These are phyloP conservation scores for Tolypocladium capitatum DNA, from an alignment of 2,329 filamentous ascomycete species.

Conservation along the genomic window DNA sequence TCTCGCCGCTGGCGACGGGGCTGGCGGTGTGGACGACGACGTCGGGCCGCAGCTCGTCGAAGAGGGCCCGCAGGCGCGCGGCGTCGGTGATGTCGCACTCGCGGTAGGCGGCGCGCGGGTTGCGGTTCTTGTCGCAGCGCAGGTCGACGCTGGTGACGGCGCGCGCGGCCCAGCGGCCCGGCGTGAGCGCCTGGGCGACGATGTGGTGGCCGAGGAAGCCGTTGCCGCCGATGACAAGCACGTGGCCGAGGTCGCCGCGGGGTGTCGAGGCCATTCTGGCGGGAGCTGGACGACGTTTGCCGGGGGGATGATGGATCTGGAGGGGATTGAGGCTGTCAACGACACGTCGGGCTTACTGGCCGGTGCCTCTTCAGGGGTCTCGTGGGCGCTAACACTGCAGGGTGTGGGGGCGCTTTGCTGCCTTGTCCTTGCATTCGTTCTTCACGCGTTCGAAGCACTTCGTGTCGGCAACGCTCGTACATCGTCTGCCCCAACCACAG, in stretches of 20 bases:
- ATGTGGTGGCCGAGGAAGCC: constrained; percentile 78
- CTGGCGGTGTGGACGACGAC: constrained; percentile 87
- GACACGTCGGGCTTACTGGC: too few species aligned
- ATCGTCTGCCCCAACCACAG: too few species aligned
- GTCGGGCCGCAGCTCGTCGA: constrained; percentile 57
- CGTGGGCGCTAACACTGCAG: neutral
- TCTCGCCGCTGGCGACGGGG: constrained; percentile 42
- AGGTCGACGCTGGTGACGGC: constrained; percentile 61
- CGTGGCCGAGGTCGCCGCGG: constrained; percentile 45
- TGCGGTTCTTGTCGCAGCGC: constrained; percentile 56
- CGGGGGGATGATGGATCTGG: neutral
- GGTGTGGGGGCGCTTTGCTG: neutral
- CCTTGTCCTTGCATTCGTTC: neutral
- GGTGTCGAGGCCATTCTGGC: neutral
- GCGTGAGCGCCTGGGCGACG: constrained; percentile 56
- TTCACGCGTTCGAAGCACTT: too few species aligned
- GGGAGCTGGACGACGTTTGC: neutral
- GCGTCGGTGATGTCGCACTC: constrained; percentile 66
- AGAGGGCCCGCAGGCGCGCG: constrained; percentile 45
- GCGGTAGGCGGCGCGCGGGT: constrained; percentile 45
- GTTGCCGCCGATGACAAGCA: constrained; percentile 71
- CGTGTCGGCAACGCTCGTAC: too few species aligned
- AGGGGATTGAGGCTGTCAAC: neutral
- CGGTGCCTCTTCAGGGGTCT: neutral
- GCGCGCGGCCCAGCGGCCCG: constrained; percentile 25